Evolutionary conservation across 2,329 filamentous ascomycete genomes (phyloP).

Genomic region (Esteya vermicola): DNA sequence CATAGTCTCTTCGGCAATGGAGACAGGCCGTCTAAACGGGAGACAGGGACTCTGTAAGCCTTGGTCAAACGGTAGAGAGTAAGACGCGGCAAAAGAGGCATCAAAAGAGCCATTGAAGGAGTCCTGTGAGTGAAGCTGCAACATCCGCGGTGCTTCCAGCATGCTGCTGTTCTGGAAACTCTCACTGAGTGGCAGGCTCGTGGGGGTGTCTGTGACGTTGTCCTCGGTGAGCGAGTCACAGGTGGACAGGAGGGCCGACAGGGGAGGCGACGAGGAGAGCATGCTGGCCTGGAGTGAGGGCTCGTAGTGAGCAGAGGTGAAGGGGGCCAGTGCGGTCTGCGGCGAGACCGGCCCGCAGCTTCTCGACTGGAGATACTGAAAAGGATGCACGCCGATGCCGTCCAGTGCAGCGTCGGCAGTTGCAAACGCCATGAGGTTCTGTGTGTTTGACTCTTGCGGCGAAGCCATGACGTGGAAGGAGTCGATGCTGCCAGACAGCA

Average conservation of each 20-base stretch:
- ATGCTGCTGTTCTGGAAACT: conserved; percentile 16
- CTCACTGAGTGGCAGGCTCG: conserved; percentile 19
- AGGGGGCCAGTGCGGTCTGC: not conserved
- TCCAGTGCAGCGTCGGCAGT: not conserved
- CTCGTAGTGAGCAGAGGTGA: not conserved
- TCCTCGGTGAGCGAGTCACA: conserved; percentile 22
- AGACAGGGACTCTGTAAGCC: no score
- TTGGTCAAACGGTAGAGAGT: no score
- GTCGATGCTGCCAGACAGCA: no score
- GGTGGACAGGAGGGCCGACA: conserved; percentile 15
- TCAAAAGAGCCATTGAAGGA: conserved; percentile 10
- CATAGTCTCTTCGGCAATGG: conserved; percentile 3
- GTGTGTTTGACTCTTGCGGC: no score
- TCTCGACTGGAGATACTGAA: conserved; percentile 4
- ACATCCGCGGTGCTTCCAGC: conserved; percentile 15
- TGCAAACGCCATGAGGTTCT: not conserved
- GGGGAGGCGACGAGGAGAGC: conserved; percentile 7
- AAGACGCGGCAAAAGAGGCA: no score
- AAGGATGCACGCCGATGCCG: conserved; percentile 7
- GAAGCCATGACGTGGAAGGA: no score
- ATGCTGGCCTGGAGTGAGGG: no score
- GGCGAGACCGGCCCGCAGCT: not conserved
- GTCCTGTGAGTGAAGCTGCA: conserved; percentile 18
- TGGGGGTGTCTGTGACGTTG: conserved; percentile 17
- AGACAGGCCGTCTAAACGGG: conserved; percentile 8